These are phyloP conservation scores for Phytopythium boreale DNA, from an alignment of 352 stramenopile genomes.

Conservation along the genomic window DNA sequence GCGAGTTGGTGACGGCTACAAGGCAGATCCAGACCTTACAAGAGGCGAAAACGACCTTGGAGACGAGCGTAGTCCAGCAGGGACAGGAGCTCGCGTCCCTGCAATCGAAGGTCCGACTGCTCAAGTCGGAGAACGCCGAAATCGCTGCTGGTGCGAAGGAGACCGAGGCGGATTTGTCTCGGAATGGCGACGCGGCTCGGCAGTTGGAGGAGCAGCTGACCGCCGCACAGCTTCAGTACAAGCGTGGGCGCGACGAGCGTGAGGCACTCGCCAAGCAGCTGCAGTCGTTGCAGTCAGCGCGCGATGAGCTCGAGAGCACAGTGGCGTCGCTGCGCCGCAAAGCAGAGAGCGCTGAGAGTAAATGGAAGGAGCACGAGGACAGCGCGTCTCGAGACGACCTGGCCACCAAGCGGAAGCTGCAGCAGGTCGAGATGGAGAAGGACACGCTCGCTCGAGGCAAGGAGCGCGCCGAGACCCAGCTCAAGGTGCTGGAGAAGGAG, in stretches of 20 bases:
- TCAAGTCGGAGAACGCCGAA: slow-evolving; percentile 30
- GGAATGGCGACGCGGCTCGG: slow-evolving; percentile 8
- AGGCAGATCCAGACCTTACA: slow-evolving; percentile 20
- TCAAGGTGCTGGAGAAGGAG: slow-evolving; percentile 33
- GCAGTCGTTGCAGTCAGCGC: slow-evolving; percentile 3
- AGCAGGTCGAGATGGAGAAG: slow-evolving; percentile 26
- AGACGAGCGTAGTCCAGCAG: slow-evolving; percentile 20
- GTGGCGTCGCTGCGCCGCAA: slow-evolving; percentile 12
- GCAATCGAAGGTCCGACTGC: slow-evolving; percentile 21
- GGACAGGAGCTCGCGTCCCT: slow-evolving; percentile 17
- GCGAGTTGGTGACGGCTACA: slow-evolving; percentile 18
- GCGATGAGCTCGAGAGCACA: slow-evolving; percentile 14
- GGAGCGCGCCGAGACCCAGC: slow-evolving; percentile 25
- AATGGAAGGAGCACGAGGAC: slow-evolving; percentile 18
- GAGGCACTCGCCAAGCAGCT: slow-evolving; percentile 13
- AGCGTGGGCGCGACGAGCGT: slow-evolving; percentile 17
- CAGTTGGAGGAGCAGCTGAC: slow-evolving; percentile 18
- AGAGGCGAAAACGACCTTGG: slow-evolving; percentile 24
- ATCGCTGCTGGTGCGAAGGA: slow-evolving; percentile 16
- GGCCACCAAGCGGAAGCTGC: slow-evolving; percentile 32
- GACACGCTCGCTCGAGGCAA: slow-evolving; percentile 20
- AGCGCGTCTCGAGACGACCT: slow-evolving; percentile 20
- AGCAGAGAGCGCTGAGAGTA: slow-evolving; percentile 17
- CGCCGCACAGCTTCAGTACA: slow-evolving; percentile 9
- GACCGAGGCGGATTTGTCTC: slow-evolving; percentile 21